Evolutionary conservation across 2,329 filamentous ascomycete species (phyloP), one percentile per base, ranked within the genome.

Genomic region (Fusarium chaquense): DNA sequence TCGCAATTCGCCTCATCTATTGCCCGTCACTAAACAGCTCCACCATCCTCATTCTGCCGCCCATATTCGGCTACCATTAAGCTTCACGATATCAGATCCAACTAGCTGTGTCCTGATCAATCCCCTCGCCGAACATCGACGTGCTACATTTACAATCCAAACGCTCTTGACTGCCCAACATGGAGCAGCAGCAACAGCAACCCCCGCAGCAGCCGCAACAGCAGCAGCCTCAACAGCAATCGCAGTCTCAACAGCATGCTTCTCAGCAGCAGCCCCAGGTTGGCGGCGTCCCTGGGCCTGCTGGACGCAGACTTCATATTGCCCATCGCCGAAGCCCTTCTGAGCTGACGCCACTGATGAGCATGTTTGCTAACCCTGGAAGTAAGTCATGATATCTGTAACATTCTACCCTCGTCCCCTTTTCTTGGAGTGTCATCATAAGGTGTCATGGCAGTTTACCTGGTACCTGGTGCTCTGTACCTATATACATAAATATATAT

Each of bases 271-370:
- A 82, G 78, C 83, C 82, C 76, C 82, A 82, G 77, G 76, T 83
- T 72, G 85, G 85, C 78, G 87, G 87, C 76, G 86, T 89, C 65
- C 85, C 85, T 79, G 94, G 93, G 75, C 93, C 93, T 77, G 83
- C 91, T 79, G 94, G 94, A 78, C 94, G 95, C 79, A 91, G 94
- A 80, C 89, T 98, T 80, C 94, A 98, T 85, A 98, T 98, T 83
- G 95, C 95, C 78, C 95, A 98, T 85, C 92, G 95, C 79, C 91
- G 95, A 82, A 98, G 94, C 84, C 96, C 95, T 72, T 98, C 96
- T 74, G 96, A 98, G 87, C 87, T 98, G 82, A 98, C 95, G 63
- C 96, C 95, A 71, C 85, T 98, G 82, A 97, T 98, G 93, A 97
- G 94, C 93, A 93, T 89, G 93, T 93, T 88, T 81, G 81, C 85